Evolutionary conservation across 345 rosid species (phyloP), one percentile per base, ranked within the genome.

Genomic region (Kandelia obovata): DNA sequence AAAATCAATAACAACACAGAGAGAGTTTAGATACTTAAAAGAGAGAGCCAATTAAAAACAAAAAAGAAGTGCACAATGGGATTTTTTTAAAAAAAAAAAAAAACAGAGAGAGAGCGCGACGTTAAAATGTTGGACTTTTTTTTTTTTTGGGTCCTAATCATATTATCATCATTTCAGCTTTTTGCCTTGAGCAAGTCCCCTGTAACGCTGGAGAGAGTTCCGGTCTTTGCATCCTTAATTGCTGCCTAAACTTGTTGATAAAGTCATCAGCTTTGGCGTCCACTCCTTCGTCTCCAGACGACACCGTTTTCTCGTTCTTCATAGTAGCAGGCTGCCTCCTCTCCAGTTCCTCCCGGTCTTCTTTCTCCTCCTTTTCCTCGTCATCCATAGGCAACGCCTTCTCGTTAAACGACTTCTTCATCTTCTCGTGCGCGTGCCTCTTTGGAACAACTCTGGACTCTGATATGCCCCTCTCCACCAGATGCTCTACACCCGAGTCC

Each of bases 391-490:
- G 16, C 66, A 31, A 72, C 26, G 71, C 68, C 69, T 77, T 86
- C 75, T 83, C 88, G 76, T 96, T 91, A 1, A 85, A 87, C 0
- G 92, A 88, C 75, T 85, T 93, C 78, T 81, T 89, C 89, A 91
- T 81, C 71, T 74, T 84, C 67, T 68, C 55, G 58, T 7, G 16
- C 55, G 23, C 28, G 15, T 23, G 63, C 53, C 34, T 64, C 58
- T 35, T 74, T 59, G 72, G 7, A 15, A 59, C 55, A 58, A 37
- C 80, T 61, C 51, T 68, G 27, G 77, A 61, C 47, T 84, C 91
- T 47, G 91, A 81, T 15, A 74, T 78, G 74, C 77, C 79, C 79
- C 94, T 80, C 25, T 11, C 74, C 49, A 77, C 82, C 27, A 75
- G 79, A 31, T 61, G 71, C 47, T 52, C 53, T 49, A 0, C 13